Percentiles rank a stretch among this genome's conserved stretches.
These are phyloP conservation scores for Asterochloris erici DNA, from an alignment of 139 green algal species.

Conservation along the genomic window DNA sequence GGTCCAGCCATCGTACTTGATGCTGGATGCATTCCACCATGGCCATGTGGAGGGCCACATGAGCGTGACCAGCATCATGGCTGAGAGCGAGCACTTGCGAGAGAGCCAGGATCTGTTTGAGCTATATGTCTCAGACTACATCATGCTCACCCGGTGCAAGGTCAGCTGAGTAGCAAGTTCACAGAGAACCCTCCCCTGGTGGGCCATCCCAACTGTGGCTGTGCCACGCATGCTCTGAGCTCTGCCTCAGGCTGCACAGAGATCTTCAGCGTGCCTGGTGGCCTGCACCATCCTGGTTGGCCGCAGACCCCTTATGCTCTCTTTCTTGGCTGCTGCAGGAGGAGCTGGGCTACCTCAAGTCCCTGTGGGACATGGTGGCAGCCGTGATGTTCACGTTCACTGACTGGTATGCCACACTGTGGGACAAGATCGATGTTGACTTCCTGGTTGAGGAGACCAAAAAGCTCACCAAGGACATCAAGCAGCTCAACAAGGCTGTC, in stretches of 20 bases:
- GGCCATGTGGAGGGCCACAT: conserved; percentile 57
- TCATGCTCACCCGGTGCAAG: conserved; percentile 71
- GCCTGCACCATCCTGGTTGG: background rate
- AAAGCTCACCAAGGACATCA: conserved; percentile 83
- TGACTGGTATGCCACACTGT: conserved; percentile 80
- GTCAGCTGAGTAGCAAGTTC: conserved; percentile 8
- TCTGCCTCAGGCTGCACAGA: background rate
- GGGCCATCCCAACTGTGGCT: background rate
- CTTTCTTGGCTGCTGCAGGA: conserved; percentile 38
- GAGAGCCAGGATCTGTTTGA: conserved; percentile 91
- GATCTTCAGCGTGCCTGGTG: background rate
- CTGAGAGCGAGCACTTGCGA: conserved; percentile 73
- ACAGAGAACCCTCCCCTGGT: background rate
- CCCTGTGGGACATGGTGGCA: conserved; percentile 76
- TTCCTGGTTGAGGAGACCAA: conserved; percentile 82
- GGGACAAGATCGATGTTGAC: conserved; percentile 86
- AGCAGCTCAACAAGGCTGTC: conserved; percentile 76
- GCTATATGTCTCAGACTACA: conserved; percentile 79
- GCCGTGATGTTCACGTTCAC: conserved; percentile 78
- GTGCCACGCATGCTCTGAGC: background rate
- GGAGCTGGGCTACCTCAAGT: conserved; percentile 82
- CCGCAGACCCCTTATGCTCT: too few species aligned
- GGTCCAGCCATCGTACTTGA: conserved; percentile 45
- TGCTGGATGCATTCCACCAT: conserved; percentile 74
- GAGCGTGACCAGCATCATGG: conserved; percentile 59